Base-by-base conservation (phyloP, 805 yeast species). In the Limtongia smithiae region DNA sequence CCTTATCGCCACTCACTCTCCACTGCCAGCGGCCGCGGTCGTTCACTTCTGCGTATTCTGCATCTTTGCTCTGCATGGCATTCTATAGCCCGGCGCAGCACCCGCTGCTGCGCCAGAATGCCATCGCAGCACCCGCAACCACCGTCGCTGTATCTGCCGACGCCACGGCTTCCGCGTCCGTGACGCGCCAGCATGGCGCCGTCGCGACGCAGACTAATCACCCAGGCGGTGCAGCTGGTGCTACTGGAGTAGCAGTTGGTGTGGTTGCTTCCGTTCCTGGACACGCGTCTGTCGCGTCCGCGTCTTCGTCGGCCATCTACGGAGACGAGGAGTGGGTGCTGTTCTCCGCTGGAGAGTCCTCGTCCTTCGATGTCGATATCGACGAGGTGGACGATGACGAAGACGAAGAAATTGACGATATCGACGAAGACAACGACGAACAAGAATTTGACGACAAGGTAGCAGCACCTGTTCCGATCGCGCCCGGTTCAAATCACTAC, bases 241-340 rank as follows among this genome's bases (percentile, higher is more conserved):
- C 28, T 37, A 31, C 5, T 22, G 41, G 8, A 12, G 41, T 36
- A 9, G 37, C 25, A 7, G 32, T 21, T 4, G 37, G 31, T 4
- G 35, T 31, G 4, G 40, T 25, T 11, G 35, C 43, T 11, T 3
- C 41, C 17, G 28, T 25, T 17, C 40, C 28, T 24, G 42, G 42
- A n/a, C 18, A 6, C 18, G 28, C 27, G 24, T 15, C 43, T 3
- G 45, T 34, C 11, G 33, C 32, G 18, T 45, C 49, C 15, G 36
- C 25, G 11, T 14, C 17, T 18, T 33, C 39, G 28, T 37, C 36
- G 3, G 30, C 14, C n/a, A 17, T 28, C 14, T 12, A 17, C n/a
- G 33, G 33, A 11, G 52, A 56, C 27, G 60, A 60, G 47, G 72
- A 67, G 44, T 69, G 73, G 73, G 69, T 69, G 12, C 59, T 69